Conservation (phyloP, 225 moss, liverwort and hornwort species). For the Bryum argenteum region DNA sequence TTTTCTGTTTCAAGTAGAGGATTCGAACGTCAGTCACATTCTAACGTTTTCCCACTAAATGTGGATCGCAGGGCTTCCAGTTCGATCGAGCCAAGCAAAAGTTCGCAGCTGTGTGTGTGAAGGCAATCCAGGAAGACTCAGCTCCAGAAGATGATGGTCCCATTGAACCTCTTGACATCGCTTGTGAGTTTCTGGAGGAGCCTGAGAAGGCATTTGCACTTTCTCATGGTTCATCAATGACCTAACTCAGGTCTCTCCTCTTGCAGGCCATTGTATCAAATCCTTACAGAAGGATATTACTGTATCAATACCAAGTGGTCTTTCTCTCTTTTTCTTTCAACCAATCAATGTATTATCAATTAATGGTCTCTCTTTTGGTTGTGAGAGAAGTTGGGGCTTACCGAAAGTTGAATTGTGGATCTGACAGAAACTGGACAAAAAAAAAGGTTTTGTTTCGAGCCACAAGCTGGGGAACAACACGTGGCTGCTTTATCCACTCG, state of each 20-base stretch:
- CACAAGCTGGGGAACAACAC: constrained; percentile 35
- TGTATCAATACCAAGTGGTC: too few relatives aligned
- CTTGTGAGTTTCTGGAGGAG: constrained; percentile 50
- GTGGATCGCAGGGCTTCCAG: constrained; percentile 67
- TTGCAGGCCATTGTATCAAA: not conserved
- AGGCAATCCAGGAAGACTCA: constrained; percentile 20
- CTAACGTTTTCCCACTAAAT: too few relatives aligned
- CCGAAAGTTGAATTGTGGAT: constrained; percentile 28
- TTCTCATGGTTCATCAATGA: constrained; percentile 7
- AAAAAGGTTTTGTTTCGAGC: constrained; percentile 6
- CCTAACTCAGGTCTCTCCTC: constrained; percentile 19
- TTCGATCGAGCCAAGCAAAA: constrained; percentile 81
- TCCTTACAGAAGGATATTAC: not conserved
- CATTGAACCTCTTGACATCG: constrained; percentile 54
- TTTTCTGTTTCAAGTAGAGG: constrained; percentile 7
- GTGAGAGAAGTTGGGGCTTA: not conserved
- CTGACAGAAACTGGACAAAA: constrained; percentile 37
- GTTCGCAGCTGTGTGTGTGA: constrained; percentile 62
- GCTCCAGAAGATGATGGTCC: constrained; percentile 16
- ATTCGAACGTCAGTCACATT: not conserved
- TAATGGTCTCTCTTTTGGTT: too few relatives aligned
- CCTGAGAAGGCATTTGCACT: constrained; percentile 37
- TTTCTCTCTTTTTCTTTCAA: not conserved
- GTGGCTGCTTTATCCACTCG: constrained; percentile 37
- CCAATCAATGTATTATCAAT: too few relatives aligned